Evolutionary conservation across 495 filamentous ascomycete species (phyloP).

Genomic region (Tetracladium setigerum): DNA sequence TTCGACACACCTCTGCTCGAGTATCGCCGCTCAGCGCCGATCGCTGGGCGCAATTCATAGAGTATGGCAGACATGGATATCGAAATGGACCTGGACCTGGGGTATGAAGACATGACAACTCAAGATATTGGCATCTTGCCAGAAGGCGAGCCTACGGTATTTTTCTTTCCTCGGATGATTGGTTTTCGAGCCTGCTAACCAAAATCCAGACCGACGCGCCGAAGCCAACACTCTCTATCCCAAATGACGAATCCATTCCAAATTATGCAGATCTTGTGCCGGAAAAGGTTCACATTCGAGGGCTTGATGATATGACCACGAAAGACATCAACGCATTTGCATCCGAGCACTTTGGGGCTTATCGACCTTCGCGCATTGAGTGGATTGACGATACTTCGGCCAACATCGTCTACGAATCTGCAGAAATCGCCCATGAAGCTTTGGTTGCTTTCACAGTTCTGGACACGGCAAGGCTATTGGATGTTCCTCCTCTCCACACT

Average conservation of each 20-base stretch:
- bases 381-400: slow-evolving; percentile 95
- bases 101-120: slow-evolving; percentile 31
- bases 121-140: slow-evolving; percentile 36
- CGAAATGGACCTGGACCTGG: slow-evolving; percentile 68
- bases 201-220: slow-evolving; percentile 19
- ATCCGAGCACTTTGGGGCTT: slow-evolving; percentile 41
- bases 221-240: slow-evolving; percentile 18
- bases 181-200: slow-evolving; percentile 1
- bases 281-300: slow-evolving; percentile 72
- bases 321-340: slow-evolving; percentile 67
- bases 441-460: slow-evolving; percentile 53
- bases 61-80: slow-evolving; percentile 54
- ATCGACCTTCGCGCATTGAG: slow-evolving; percentile 56
- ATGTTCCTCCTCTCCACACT: slow-evolving; percentile 35
- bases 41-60: not conserved
- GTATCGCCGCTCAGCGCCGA: too few relatives aligned
- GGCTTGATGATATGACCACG: slow-evolving; percentile 75
- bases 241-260: slow-evolving; percentile 18
- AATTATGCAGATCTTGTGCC: slow-evolving; percentile 29
- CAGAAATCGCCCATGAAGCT: slow-evolving; percentile 63
- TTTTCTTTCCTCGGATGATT: slow-evolving; percentile 1
- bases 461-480: slow-evolving; percentile 32
- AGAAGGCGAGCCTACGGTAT: slow-evolving; percentile 30
- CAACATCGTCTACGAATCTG: slow-evolving; percentile 68
- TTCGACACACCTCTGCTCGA: too few relatives aligned